Conservation (phyloP, 805 yeast species). For the Kockiozyma suomiensis region DNA sequence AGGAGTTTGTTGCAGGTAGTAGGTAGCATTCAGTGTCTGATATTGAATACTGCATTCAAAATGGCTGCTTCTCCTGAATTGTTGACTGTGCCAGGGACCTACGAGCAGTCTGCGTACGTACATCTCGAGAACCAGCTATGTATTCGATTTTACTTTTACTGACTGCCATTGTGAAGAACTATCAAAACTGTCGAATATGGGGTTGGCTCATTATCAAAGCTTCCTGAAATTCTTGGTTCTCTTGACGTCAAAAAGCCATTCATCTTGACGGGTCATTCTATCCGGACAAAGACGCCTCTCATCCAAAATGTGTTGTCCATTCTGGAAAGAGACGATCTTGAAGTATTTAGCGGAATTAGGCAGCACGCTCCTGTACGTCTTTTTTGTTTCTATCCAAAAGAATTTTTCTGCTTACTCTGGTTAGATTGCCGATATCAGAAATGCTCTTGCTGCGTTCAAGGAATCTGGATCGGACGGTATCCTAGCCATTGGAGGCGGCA, state of each 20-base stretch:
- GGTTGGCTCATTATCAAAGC: not conserved
- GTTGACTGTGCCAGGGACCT: no score
- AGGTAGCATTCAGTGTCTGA: no score
- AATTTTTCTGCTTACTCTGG: not conserved
- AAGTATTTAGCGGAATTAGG: constrained; percentile 4
- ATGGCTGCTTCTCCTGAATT: no score
- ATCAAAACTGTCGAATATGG: constrained; percentile 11
- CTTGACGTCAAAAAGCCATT: not conserved
- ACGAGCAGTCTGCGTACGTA: not conserved
- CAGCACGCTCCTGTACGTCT: constrained; percentile 15
- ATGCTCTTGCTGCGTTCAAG: not conserved
- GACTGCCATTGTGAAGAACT: not conserved
- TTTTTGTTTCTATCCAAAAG: not conserved
- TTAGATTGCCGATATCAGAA: constrained; percentile 2
- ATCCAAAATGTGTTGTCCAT: not conserved
- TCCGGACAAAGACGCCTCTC: constrained; percentile 1
- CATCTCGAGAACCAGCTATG: no score
- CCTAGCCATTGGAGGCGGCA: constrained; percentile 12
- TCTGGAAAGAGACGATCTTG: not conserved
- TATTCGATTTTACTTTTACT: not conserved
- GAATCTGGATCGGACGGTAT: not conserved
- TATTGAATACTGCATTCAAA: no score
- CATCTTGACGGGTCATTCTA: constrained; percentile 3
- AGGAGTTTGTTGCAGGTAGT: no score
- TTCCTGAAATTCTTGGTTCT: not conserved